A percentile compares a stretch with the other conserved stretches of the same genome.
These are phyloP conservation scores for Lachnellula cervina DNA, from an alignment of 2,329 filamentous ascomycete species.

Conservation along the genomic window DNA sequence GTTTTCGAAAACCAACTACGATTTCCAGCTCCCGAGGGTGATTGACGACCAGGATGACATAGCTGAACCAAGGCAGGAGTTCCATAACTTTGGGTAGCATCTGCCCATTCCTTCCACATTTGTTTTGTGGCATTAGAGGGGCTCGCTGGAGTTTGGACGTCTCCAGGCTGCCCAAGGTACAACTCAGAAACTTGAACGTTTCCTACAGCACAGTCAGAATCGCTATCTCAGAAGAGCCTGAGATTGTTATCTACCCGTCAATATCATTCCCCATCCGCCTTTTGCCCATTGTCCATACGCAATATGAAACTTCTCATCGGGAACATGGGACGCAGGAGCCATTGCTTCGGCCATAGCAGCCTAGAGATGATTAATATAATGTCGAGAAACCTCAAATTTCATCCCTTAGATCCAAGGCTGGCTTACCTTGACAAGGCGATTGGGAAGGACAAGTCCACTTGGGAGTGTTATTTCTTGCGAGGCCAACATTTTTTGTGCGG, in stretches of 20 bases:
- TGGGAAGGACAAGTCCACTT: constrained; percentile 51
- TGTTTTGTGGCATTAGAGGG: constrained; percentile 27
- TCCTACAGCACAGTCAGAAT: constrained; percentile 25
- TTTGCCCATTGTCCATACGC: constrained; percentile 50
- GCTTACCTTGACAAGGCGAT: constrained; percentile 43
- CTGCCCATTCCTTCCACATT: constrained; percentile 38
- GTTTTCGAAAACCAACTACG: constrained; percentile 35
- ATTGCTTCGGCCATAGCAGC: constrained; percentile 47
- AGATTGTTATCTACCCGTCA: constrained; percentile 36
- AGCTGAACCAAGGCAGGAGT: constrained; percentile 42
- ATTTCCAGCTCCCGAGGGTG: constrained; percentile 35
- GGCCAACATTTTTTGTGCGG: constrained; percentile 13
- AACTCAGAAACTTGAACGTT: constrained; percentile 41
- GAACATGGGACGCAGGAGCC: constrained; percentile 38
- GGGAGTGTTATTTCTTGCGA: constrained; percentile 29
- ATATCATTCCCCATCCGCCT: constrained; percentile 48
- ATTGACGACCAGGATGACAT: constrained; percentile 45
- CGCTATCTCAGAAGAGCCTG: not conserved
- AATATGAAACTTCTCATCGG: constrained; percentile 38
- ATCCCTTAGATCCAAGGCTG: not conserved
- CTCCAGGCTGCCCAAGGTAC: constrained; percentile 34
- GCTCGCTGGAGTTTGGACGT: constrained; percentile 30
- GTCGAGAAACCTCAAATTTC: not conserved
- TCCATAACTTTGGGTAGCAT: constrained; percentile 28
- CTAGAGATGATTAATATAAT: constrained; percentile 28